Base-by-base conservation (phyloP, 139 green algal genomes). In the Pseudopediastrum boryanum region DNA sequence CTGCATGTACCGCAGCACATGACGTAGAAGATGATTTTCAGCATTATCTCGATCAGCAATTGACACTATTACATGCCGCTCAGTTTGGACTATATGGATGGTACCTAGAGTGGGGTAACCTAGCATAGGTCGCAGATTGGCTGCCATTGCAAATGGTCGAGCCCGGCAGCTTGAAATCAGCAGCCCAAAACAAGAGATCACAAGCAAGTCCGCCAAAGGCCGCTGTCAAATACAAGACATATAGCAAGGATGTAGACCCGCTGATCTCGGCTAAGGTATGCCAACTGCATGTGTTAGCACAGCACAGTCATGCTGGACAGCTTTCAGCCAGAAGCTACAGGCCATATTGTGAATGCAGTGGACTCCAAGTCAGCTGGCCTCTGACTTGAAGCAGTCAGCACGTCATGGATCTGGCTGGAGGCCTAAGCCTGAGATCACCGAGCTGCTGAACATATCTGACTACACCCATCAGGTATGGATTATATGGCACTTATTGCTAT, bases 391-490 rank as follows among this genome's bases (percentile, higher is more conserved):
- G 1, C 41, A 83, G 36, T 80, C 83, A 0, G 50, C 12, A 0
- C 72, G 50, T 1, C 65, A 90, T 54, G 79, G 78, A 21, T 58
- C 86, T 27, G 90, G 85, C 27, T 92, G 87, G 86, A 74, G 86
- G 25, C 85, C 86, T 2, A 87, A 82, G 68, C 89, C 91, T 12
- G 70, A 87, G n/a, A 91, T 95, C 35, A 77, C 94, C 2, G 87
- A 94, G 78, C 77, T 91, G 25, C 74, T 94, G 1, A 94, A 93
- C 72, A 86, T 94, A 2, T 73, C 80, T 33, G 91, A 95, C 58
- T 90, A 89, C 78, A 89, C 81, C 12, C 84, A 93, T 64, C 83
- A 94, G 77, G 84, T 87, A 23, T 2, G 70, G 69, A 5, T 19
- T 21, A n/a, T 21, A 58, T 69, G n/a, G 59, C 23, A 19, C 59